phyloP scores from a whole-genome alignment of 2,329 filamentous ascomycete species.

The Aspergillus terreus region DNA sequence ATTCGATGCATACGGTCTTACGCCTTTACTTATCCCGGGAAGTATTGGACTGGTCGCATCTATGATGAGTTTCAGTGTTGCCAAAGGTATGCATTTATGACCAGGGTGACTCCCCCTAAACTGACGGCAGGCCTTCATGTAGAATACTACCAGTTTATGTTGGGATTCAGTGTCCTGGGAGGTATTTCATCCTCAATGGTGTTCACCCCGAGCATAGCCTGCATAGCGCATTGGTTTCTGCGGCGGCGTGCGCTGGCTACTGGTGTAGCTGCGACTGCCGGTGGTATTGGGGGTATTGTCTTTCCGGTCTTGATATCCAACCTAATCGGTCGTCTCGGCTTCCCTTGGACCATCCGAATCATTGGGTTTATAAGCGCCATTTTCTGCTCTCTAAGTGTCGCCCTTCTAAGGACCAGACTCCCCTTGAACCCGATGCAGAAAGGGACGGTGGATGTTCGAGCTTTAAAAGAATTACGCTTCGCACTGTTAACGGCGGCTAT shows the following conservation, averaged over 20 bases:
- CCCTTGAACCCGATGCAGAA: no score
- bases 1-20: slow-evolving; percentile 29
- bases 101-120: not conserved
- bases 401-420: no score
- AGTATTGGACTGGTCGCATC: slow-evolving; percentile 18
- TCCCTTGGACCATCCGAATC: slow-evolving; percentile 10
- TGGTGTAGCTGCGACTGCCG: slow-evolving; percentile 17
- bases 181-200: slow-evolving; percentile 7
- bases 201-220: slow-evolving; percentile 18
- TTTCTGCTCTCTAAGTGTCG: not conserved
- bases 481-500: no score
- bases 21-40: slow-evolving; percentile 26
- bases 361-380: slow-evolving; percentile 5
- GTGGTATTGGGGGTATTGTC: slow-evolving; percentile 20
- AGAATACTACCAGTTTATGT: slow-evolving; percentile 11
- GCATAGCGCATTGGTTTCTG: slow-evolving; percentile 25
- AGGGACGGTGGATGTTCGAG: no score
- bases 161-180: slow-evolving; percentile 8
- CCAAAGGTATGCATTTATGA: slow-evolving; percentile 4
- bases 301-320: slow-evolving; percentile 18
- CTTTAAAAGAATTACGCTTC: no score
- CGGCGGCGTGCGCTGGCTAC: slow-evolving; percentile 19
- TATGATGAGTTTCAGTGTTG: slow-evolving; percentile 10
- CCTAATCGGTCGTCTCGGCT: slow-evolving; percentile 13
- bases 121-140: not conserved